Conservation (phyloP, 2,329 filamentous ascomycete species). For the Domatiomyces globalis region DNA sequence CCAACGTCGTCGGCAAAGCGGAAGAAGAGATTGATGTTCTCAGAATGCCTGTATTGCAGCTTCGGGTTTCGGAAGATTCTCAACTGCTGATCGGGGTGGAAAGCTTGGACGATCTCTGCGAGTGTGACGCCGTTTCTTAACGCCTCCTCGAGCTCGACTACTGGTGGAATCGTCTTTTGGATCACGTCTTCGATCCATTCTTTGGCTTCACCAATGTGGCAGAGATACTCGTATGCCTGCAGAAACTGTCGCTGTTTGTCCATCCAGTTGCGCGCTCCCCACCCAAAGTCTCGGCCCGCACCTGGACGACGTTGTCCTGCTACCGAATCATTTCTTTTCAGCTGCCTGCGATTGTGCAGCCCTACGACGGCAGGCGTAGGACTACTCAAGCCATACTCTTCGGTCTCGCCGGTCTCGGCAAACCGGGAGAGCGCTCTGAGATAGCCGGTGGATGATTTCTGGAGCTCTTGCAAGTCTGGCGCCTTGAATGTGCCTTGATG, state of each 20-base stretch:
- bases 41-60: slow-evolving; percentile 86
- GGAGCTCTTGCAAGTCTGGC: slow-evolving; percentile 66
- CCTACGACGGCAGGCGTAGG: slow-evolving; percentile 76
- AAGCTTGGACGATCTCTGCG: slow-evolving; percentile 80
- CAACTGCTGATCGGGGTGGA: slow-evolving; percentile 60
- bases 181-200: slow-evolving; percentile 97
- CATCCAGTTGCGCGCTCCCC: slow-evolving; percentile 78
- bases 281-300: slow-evolving; percentile 45
- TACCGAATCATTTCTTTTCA: slow-evolving; percentile 55
- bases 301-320: slow-evolving; percentile 33
- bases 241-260: slow-evolving; percentile 94
- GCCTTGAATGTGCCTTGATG: slow-evolving; percentile 39
- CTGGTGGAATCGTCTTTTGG: slow-evolving; percentile 70
- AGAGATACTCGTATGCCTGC: slow-evolving; percentile 95
- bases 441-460: slow-evolving; percentile 80
- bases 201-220: slow-evolving; percentile 96
- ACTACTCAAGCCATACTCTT: slow-evolving; percentile 67
- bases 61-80: slow-evolving; percentile 76
- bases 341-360: slow-evolving; percentile 63
- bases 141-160: slow-evolving; percentile 85
- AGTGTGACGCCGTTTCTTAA: slow-evolving; percentile 85
- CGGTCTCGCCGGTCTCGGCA: slow-evolving; percentile 57
- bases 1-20: slow-evolving; percentile 82
- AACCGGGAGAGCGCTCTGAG: slow-evolving; percentile 75
- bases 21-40: slow-evolving; percentile 96